Conservation (phyloP, 345 rosid genomes). For the Eucalyptus caleyi region DNA sequence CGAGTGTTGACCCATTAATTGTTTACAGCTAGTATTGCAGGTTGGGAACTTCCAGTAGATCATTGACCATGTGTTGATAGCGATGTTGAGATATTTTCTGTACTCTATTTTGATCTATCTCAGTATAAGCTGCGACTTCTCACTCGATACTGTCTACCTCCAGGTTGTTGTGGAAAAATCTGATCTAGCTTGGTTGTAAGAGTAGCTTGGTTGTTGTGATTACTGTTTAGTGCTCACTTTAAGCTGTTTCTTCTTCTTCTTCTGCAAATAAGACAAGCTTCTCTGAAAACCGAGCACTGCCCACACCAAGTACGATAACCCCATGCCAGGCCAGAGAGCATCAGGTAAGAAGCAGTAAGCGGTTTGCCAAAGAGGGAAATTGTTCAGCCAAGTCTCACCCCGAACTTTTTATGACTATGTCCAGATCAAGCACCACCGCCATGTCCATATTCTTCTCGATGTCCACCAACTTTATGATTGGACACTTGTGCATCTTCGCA, state of each 20-base stretch:
- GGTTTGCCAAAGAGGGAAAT: slow-evolving; percentile 44
- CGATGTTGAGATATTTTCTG: not conserved
- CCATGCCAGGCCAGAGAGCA: slow-evolving; percentile 42
- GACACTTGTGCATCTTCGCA: not conserved
- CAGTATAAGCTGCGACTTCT: not conserved
- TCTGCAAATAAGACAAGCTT: slow-evolving; percentile 17
- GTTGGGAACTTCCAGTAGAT: not conserved
- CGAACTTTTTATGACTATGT: slow-evolving; percentile 17
- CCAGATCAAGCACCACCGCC: slow-evolving; percentile 27
- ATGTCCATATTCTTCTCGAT: slow-evolving; percentile 25
- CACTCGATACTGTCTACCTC: not conserved
- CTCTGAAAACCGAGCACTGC: slow-evolving; percentile 33
- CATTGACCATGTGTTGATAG: not conserved
- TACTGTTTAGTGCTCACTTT: not conserved
- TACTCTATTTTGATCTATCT: not conserved
- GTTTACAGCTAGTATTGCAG: not conserved
- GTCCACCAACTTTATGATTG: slow-evolving; percentile 13
- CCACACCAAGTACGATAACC: slow-evolving; percentile 34
- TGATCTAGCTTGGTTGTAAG: not conserved
- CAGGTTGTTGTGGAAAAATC: not conserved
- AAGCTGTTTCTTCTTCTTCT: slow-evolving; percentile 6
- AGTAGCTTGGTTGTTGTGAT: not conserved
- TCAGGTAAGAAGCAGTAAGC: slow-evolving; percentile 16
- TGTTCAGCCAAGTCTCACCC: slow-evolving; percentile 34
- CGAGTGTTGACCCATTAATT: not conserved